Evolutionary conservation across 2,329 filamentous ascomycete genomes (phyloP), one percentile per base, ranked within the genome.

Genomic region (Apiospora aurea): DNA sequence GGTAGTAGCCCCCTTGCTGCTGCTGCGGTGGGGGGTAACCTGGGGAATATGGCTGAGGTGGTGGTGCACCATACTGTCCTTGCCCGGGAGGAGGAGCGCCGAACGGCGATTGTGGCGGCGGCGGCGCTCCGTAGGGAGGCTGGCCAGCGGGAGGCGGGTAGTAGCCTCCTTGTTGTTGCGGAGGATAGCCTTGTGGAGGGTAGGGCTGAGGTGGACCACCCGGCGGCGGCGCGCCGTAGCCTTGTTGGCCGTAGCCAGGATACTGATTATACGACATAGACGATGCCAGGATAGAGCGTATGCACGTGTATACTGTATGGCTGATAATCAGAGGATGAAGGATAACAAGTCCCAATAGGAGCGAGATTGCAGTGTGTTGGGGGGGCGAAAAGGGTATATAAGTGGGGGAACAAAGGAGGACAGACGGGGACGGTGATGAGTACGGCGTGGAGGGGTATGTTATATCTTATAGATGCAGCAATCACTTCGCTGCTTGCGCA

Each of bases 21-120:
- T 69, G 78, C 69, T 77, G 80, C 34, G 77, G 81, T 34, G 79
- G 78, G 57, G 79, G 80, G 72, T 83, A 82, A 10, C 75, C 76
- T 73, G 75, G 78, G 41, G 29, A 47, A 14, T 69, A 51, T 6
- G 38, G 67, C 21, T 69, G 67, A 49, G 47, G 68, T 21, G 46
- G 49, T 16, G 68, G 49, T 80, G 78, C 69, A 77, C 80, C 41
- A 38, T 78, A 80, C 38, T 79, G 78, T 51, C 79, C 80, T 71
- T 83, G 82, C 5, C 75, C 76, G 72, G 75, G 80, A 34, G 75
- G 78, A 46, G 80, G 80, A 66, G 79, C 78, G 24, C 70, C 38
- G 76, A 72, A 43, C 78, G 77, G 51, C 75, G 80, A 2, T 75
- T 75, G 38, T 74, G 74, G 14, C n/a, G 75, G 78, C 38, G 76